These are phyloP conservation scores for Nematocida homosporus DNA, from an alignment of 371 early-diverging fungal genomes.

Conservation along the genomic window DNA sequence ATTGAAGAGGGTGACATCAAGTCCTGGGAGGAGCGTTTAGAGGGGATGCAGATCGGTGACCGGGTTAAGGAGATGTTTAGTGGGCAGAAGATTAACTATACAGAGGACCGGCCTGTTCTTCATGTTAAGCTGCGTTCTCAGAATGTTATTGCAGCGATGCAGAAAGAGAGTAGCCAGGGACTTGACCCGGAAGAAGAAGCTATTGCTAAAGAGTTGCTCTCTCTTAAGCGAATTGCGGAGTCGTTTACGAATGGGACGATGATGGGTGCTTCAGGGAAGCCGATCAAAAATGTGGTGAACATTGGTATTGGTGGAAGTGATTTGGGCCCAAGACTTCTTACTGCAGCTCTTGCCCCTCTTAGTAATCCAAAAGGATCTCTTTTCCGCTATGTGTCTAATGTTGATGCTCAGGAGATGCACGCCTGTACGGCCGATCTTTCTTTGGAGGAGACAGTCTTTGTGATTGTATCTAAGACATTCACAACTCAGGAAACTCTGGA, in stretches of 20 bases:
- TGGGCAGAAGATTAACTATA: conserved; percentile 91
- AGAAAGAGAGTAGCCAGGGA: conserved; percentile 70
- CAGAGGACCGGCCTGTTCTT: conserved; percentile 90
- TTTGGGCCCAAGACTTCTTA: conserved; percentile 95
- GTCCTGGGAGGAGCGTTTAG: conserved; percentile 16
- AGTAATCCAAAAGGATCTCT: background rate
- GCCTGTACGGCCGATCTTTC: conserved; percentile 78
- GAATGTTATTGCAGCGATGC: conserved; percentile 74
- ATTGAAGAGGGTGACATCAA: conserved; percentile 39
- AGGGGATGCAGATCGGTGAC: conserved; percentile 12
- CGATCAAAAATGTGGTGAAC: conserved; percentile 86
- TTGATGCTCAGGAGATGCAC: conserved; percentile 90
- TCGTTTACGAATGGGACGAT: conserved; percentile 78
- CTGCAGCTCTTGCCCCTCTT: conserved; percentile 75
- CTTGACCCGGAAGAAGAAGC: conserved; percentile 67
- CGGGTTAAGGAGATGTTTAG: conserved; percentile 76
- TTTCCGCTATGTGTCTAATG: conserved; percentile 90
- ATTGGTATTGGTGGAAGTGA: conserved; percentile 99
- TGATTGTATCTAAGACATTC: conserved; percentile 93
- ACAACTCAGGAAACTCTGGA: conserved; percentile 96
- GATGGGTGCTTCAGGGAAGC: conserved; percentile 85
- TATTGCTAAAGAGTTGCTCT: conserved; percentile 82
- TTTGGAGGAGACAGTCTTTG: conserved; percentile 85
- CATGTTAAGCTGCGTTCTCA: conserved; percentile 87
- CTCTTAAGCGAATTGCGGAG: conserved; percentile 80